Evolutionary conservation across 768 basidiomycete genomes (phyloP).

Genomic region (Butyriboletus loyo): DNA sequence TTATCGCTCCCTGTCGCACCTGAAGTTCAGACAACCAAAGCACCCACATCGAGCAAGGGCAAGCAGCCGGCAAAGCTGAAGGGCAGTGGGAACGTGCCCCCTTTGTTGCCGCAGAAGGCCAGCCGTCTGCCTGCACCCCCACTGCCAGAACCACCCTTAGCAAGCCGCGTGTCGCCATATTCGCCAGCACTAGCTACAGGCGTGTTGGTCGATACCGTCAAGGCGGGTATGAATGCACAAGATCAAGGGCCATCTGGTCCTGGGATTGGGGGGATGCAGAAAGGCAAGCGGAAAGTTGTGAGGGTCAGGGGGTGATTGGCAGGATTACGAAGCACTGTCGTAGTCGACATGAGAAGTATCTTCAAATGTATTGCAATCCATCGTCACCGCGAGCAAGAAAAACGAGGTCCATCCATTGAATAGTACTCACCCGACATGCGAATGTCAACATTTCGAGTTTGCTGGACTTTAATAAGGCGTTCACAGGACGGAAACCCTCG

Average conservation of each 20-base stretch:
- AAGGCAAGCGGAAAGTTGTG: slow-evolving; percentile 80
- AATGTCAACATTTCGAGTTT: not conserved
- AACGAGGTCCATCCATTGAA: not conserved
- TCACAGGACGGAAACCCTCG: not conserved
- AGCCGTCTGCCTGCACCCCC: slow-evolving; percentile 69
- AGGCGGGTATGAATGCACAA: slow-evolving; percentile 76
- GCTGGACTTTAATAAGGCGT: not conserved
- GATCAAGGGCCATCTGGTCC: slow-evolving; percentile 45
- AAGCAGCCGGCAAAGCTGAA: slow-evolving; percentile 52
- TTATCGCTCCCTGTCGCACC: slow-evolving; percentile 29
- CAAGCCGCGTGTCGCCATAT: slow-evolving; percentile 73
- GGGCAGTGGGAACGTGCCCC: slow-evolving; percentile 33
- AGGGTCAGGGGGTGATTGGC: slow-evolving; percentile 61
- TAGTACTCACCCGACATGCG: not conserved
- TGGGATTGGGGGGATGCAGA: slow-evolving; percentile 39
- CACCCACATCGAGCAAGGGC: slow-evolving; percentile 39
- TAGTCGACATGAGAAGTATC: slow-evolving; percentile 12
- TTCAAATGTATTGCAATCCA: slow-evolving; percentile 20
- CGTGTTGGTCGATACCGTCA: slow-evolving; percentile 77
- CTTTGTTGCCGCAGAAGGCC: slow-evolving; percentile 24
- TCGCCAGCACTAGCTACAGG: slow-evolving; percentile 77
- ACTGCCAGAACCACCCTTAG: slow-evolving; percentile 67
- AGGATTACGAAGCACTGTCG: not conserved
- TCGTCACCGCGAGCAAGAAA: not conserved
- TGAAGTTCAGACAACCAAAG: slow-evolving; percentile 30